These are phyloP conservation scores for Populus nigra DNA, from an alignment of 345 rosid species.

Conservation along the genomic window DNA sequence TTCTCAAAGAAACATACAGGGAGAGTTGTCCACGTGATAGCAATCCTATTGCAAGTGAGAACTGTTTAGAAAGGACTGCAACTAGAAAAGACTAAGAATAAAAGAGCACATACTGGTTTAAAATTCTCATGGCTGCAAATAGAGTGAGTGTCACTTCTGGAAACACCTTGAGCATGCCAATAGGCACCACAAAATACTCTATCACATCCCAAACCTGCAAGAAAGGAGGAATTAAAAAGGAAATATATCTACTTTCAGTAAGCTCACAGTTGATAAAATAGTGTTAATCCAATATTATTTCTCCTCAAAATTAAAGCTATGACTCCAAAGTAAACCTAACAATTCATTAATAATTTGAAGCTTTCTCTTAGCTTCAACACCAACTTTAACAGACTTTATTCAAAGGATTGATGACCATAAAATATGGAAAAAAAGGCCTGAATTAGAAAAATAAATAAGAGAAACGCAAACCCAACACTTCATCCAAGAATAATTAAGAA, in stretches of 20 bases:
- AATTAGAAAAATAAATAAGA: neutral
- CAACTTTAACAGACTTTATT: too few species aligned
- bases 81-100: neutral
- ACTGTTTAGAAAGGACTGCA: neutral
- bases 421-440: neutral
- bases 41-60: too few species aligned
- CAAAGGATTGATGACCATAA: neutral
- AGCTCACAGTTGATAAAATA: neutral
- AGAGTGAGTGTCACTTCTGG: conserved; percentile 35
- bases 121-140: conserved; percentile 60
- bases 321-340: too few species aligned
- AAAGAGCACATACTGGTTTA: conserved; percentile 27
- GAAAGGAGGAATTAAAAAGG: conserved; percentile 9
- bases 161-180: conserved; percentile 61
- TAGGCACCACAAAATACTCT: conserved; percentile 84
- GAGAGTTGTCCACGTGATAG: too few species aligned
- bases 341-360: neutral
- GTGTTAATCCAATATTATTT: neutral
- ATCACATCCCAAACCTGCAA: conserved; percentile 85
- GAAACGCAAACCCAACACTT: neutral
- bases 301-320: neutral
- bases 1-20: too few species aligned
- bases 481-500: neutral
- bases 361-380: too few species aligned
- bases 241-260: neutral